These are phyloP conservation scores for Oidiodendron maius DNA, from an alignment of 495 filamentous ascomycete genomes.

Conservation along the genomic window DNA sequence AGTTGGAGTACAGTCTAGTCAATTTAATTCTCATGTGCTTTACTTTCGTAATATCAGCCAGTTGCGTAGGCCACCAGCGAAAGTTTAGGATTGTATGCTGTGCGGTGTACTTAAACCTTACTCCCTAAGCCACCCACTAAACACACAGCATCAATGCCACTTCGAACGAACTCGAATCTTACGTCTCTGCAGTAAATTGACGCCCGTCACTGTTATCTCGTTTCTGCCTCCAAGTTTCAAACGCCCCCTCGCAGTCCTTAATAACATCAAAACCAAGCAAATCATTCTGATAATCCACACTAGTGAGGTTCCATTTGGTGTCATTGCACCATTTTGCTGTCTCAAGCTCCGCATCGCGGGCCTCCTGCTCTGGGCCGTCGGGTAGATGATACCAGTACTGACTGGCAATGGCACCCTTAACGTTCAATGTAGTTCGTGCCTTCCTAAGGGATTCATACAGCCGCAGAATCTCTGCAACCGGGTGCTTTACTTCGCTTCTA, in stretches of 20 bases:
- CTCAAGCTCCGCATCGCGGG: background rate
- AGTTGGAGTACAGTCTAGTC: no score
- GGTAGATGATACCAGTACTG: background rate
- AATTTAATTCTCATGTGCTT: no score
- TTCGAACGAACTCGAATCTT: no score
- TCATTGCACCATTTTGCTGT: background rate
- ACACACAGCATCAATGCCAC: no score
- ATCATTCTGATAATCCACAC: background rate
- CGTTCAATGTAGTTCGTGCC: background rate
- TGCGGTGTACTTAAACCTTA: no score
- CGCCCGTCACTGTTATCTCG: no score
- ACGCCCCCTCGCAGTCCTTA: background rate
- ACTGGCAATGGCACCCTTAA: background rate
- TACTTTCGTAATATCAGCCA: no score
- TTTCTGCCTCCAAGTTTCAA: background rate
- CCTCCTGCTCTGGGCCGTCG: background rate
- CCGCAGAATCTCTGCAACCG: background rate
- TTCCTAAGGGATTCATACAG: background rate
- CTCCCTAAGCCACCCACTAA: no score
- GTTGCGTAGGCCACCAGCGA: no score
- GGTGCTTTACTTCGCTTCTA: background rate
- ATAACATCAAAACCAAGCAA: background rate
- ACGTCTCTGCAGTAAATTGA: no score
- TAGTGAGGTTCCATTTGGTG: background rate
- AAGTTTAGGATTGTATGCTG: no score